These are phyloP conservation scores for Lolium perenne DNA, from an alignment of 176 grass and related monocot genomes.

Conservation along the genomic window DNA sequence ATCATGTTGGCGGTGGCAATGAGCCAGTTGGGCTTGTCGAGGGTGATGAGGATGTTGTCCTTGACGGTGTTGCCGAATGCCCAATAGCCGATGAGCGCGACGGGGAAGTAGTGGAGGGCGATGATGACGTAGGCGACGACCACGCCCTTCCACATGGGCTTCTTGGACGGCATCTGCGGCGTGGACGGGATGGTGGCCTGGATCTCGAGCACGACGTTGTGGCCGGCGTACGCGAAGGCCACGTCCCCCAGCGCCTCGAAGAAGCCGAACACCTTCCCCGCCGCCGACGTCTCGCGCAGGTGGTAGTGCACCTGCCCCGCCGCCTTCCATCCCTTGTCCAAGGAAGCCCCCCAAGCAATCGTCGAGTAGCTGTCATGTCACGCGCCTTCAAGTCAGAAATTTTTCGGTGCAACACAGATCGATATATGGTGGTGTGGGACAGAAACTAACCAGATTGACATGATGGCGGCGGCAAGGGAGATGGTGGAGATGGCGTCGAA, in stretches of 20 bases:
- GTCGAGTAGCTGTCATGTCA: not conserved
- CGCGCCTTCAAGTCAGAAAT: no score
- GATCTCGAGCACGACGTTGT: conserved; percentile 93
- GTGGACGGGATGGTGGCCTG: conserved; percentile 86
- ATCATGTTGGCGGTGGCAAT: conserved; percentile 86
- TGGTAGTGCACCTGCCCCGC: not conserved
- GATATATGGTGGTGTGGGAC: not conserved
- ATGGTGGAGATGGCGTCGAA: not conserved
- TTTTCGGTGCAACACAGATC: no score
- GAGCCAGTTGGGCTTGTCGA: conserved; percentile 69
- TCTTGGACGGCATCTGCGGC: conserved; percentile 79
- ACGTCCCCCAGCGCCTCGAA: conserved; percentile 69
- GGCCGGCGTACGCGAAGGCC: conserved; percentile 80
- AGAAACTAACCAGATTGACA: not conserved
- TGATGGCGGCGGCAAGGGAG: conserved; percentile 14
- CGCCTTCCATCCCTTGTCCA: not conserved
- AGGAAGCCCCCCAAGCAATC: not conserved
- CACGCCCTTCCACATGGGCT: conserved; percentile 92
- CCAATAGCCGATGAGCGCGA: conserved; percentile 78
- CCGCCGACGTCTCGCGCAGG: not conserved
- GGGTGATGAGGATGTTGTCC: conserved; percentile 66
- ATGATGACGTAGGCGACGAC: conserved; percentile 85
- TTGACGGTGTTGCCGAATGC: conserved; percentile 52
- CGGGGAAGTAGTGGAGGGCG: conserved; percentile 86
- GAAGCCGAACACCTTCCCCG: conserved; percentile 70